Percentiles rank a stretch among this genome's conserved stretches.
phyloP scores from a whole-genome alignment of 2,329 filamentous ascomycete species.

The Fusarium tupiense region DNA sequence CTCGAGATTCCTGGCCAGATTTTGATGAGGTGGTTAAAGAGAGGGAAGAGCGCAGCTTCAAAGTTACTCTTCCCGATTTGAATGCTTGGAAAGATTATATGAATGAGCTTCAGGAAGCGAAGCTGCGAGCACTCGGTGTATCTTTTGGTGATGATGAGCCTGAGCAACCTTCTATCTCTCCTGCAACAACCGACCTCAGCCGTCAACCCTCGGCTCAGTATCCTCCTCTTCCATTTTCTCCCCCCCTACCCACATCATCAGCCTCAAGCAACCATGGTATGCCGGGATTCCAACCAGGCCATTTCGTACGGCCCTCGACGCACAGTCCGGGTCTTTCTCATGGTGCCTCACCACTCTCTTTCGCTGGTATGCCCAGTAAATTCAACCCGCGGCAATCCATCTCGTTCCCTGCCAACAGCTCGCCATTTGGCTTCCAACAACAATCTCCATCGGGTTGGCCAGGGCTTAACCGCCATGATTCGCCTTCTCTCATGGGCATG shows the following conservation, averaged over 20 bases:
- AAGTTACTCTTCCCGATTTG: slow-evolving; percentile 75
- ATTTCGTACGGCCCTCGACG: slow-evolving; percentile 69
- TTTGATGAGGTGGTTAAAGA: slow-evolving; percentile 67
- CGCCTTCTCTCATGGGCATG: slow-evolving; percentile 69
- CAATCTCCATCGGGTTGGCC: slow-evolving; percentile 69
- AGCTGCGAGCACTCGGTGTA: slow-evolving; percentile 90
- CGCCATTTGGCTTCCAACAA: slow-evolving; percentile 73
- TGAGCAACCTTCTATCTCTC: slow-evolving; percentile 71
- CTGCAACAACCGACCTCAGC: slow-evolving; percentile 68
- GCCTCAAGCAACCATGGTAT: slow-evolving; percentile 73
- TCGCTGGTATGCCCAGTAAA: slow-evolving; percentile 66
- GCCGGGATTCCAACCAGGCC: slow-evolving; percentile 64
- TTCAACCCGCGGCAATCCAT: slow-evolving; percentile 79
- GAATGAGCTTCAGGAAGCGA: slow-evolving; percentile 85
- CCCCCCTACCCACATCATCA: slow-evolving; percentile 82
- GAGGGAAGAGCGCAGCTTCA: slow-evolving; percentile 61
- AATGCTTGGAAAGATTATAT: slow-evolving; percentile 81
- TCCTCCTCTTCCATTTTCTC: slow-evolving; percentile 81
- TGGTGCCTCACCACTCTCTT: slow-evolving; percentile 77
- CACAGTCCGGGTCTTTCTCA: slow-evolving; percentile 72
- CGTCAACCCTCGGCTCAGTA: slow-evolving; percentile 78
- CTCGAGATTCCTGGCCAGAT: slow-evolving; percentile 74
- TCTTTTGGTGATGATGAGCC: slow-evolving; percentile 80
- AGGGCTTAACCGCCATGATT: slow-evolving; percentile 65
- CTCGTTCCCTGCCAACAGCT: slow-evolving; percentile 69